These are phyloP conservation scores for Lolium rigidum DNA, from an alignment of 176 grass and related monocot species.

Conservation along the genomic window DNA sequence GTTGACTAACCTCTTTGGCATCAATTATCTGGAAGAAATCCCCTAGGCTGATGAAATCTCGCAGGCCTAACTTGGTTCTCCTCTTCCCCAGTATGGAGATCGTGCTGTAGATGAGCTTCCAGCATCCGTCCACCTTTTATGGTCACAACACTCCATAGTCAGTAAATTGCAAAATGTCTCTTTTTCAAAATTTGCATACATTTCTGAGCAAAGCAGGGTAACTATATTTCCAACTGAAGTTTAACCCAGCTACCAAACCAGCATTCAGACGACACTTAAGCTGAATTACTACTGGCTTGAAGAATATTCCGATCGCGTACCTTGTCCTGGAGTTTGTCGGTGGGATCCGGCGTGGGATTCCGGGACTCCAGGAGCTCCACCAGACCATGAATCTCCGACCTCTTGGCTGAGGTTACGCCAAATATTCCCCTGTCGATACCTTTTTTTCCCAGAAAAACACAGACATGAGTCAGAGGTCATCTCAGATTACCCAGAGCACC, in stretches of 20 bases:
- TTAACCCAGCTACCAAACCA: not conserved
- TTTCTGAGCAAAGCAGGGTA: not conserved
- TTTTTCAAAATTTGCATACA: not conserved
- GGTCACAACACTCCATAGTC: constrained; percentile 1
- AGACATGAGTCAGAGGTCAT: not conserved
- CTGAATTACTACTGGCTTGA: not conserved
- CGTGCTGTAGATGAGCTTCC: constrained; percentile 93
- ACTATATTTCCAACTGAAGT: not conserved
- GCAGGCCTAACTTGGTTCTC: constrained; percentile 75
- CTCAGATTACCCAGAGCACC: not conserved
- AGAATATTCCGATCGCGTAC: constrained; percentile 27
- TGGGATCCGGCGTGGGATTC: constrained; percentile 83
- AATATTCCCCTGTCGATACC: constrained; percentile 78
- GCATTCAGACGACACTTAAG: too few species aligned
- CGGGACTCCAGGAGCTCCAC: constrained; percentile 76
- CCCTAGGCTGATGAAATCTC: constrained; percentile 78
- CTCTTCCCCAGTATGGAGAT: constrained; percentile 79
- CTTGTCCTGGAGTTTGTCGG: constrained; percentile 64
- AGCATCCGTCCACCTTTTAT: constrained; percentile 80
- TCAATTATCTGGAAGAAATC: constrained; percentile 91
- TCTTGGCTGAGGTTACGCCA: constrained; percentile 69
- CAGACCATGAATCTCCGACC: constrained; percentile 71
- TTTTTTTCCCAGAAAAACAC: constrained; percentile 18
- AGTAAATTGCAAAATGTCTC: constrained; percentile 3
- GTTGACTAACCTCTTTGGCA: constrained; percentile 68